Base-by-base conservation (phyloP, 1,284 basidiomycete genomes). In the Coniferiporia sulphurascens region DNA sequence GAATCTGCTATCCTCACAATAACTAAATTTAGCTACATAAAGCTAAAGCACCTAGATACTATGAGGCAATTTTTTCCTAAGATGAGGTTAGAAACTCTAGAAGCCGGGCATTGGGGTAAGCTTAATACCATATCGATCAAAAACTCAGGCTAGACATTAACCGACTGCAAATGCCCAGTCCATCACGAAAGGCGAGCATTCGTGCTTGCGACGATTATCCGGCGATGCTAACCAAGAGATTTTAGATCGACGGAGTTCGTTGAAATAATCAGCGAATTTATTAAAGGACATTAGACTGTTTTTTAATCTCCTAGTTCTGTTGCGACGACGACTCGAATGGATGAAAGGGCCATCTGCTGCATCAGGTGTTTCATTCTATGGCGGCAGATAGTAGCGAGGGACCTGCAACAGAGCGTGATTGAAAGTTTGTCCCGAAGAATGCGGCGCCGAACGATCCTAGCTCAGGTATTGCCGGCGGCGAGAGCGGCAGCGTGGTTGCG, bases 51-150 rank as follows among this genome's bases (percentile, higher is more conserved):
- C 62, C 73, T 84, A 5, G 79, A 80, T 0, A 63, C 82, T 1
- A 79, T 84, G 50, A 71, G 81, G 60, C 69, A 77, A 43, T 89
- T 88, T 69, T 94, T 95, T 71, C 90, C 91, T 0, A 74, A 78
- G 48, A 79, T 81, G 72, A 67, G 69, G 19, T 63, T 89, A 0
- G 76, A 82, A 65, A 75, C 70, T 21, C 69, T 90, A 17, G 80
- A 87, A 61, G 72, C 87, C 0, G 79, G 81, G 3, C 87, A 90
- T 67, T 90, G 87, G 88, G 83, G 87, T 88, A 67, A 62, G 76
- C 70, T 13, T 44, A 53, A 10, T 60, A 10, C 53, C 54, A 15
- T n/a, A 2, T 41, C 32, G 34, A 7, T 49, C 36, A 34, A 43
- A 15, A 27, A 27, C 27, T 27, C 5, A 5, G 27, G 27, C 27